Percentiles rank a stretch among this genome's conserved stretches.
These are phyloP conservation scores for Ogataea thermomethanolica DNA, from an alignment of 805 yeast genomes.

Conservation along the genomic window DNA sequence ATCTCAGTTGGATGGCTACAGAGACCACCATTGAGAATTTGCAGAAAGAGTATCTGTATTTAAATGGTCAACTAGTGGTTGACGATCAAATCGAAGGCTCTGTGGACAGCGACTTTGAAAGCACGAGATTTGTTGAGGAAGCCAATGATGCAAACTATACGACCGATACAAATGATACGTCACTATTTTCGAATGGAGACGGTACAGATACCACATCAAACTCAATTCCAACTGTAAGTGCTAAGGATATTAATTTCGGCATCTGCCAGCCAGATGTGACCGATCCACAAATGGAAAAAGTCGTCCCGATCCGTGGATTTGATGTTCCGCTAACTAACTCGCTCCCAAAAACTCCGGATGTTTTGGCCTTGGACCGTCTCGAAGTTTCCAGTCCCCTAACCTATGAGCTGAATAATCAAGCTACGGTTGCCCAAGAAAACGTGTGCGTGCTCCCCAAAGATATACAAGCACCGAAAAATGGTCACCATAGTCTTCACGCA, in stretches of 20 bases:
- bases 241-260: background rate
- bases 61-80: constrained; percentile 30
- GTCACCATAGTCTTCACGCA: background rate
- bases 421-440: too few species aligned
- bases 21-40: constrained; percentile 45
- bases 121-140: background rate
- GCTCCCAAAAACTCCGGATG: too few species aligned
- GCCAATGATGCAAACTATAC: background rate
- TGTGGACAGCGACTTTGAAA: background rate
- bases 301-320: constrained; percentile 4
- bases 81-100: constrained; percentile 3
- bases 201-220: background rate
- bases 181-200: constrained; percentile 14
- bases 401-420: too few species aligned
- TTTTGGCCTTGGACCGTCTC: too few species aligned
- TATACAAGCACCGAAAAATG: too few species aligned
- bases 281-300: background rate
- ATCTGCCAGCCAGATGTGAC: background rate
- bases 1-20: constrained; percentile 42
- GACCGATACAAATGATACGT: constrained; percentile 1
- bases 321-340: constrained; percentile 1
- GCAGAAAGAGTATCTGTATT: constrained; percentile 37
- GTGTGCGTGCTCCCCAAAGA: too few species aligned
- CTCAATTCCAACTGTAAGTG: background rate
- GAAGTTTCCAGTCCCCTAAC: too few species aligned